Evolutionary conservation across 2,329 filamentous ascomycete species (phyloP).

Genomic region (Lasiodiplodia hormozganensis): DNA sequence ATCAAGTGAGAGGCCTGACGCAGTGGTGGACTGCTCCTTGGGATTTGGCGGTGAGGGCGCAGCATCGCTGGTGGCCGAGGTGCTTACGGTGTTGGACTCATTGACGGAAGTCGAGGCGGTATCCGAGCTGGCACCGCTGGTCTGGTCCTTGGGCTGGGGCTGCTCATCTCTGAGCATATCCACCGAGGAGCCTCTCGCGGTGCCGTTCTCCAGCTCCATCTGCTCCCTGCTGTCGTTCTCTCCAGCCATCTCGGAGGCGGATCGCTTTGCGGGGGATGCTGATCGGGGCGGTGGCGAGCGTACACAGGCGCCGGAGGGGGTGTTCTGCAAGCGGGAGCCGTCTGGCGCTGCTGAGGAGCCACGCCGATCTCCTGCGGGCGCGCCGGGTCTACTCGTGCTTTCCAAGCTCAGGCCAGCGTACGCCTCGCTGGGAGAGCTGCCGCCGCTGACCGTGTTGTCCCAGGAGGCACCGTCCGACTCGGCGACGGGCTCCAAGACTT

Average conservation of each 20-base stretch:
- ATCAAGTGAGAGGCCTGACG: constrained; percentile 49
- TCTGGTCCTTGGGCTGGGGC: constrained; percentile 36
- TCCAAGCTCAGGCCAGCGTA: constrained; percentile 60
- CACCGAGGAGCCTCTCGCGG: constrained; percentile 48
- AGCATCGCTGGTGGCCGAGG: constrained; percentile 27
- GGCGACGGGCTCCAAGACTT: constrained; percentile 49
- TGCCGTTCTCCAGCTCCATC: constrained; percentile 46
- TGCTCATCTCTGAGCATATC: constrained; percentile 49
- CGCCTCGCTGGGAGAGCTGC: constrained; percentile 59
- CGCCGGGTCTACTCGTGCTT: constrained; percentile 40
- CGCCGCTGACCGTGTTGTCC: constrained; percentile 46
- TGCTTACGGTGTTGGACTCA: constrained; percentile 28
- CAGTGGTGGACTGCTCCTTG: not conserved
- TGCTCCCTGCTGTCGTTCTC: constrained; percentile 47
- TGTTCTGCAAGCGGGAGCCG: constrained; percentile 20
- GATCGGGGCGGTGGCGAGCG: constrained; percentile 47
- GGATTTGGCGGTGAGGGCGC: constrained; percentile 22
- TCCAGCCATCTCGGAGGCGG: constrained; percentile 57
- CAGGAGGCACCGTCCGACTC: constrained; percentile 38
- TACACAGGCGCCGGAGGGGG: constrained; percentile 24
- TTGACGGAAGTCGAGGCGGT: constrained; percentile 36
- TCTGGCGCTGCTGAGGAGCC: constrained; percentile 33
- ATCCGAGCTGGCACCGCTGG: constrained; percentile 38
- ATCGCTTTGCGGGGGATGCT: constrained; percentile 62
- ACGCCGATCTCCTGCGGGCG: constrained; percentile 37